These are phyloP conservation scores for Tricholoma saponaceum DNA, from an alignment of 768 basidiomycete species.

Conservation along the genomic window DNA sequence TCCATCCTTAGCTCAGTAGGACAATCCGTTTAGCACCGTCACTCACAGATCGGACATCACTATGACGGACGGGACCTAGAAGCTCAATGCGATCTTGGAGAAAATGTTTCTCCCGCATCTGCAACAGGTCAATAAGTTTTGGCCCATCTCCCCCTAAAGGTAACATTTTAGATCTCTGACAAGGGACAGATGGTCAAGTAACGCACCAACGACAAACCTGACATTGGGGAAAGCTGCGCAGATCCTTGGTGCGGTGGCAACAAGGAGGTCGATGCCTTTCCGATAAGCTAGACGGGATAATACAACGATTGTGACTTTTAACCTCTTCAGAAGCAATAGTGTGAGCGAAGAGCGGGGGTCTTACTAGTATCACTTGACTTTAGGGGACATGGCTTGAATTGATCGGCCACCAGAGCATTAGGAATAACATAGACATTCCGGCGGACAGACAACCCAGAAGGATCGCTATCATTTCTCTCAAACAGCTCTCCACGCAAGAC, in stretches of 20 bases:
- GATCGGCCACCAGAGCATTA: constrained; percentile 82
- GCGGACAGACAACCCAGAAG: constrained; percentile 42
- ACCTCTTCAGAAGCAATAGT: not conserved
- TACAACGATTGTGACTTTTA: constrained; percentile 84
- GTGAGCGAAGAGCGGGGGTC: constrained; percentile 12
- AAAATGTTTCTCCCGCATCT: constrained; percentile 89
- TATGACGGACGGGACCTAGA: constrained; percentile 75
- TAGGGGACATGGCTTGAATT: constrained; percentile 67
- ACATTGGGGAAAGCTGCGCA: constrained; percentile 85
- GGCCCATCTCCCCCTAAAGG: constrained; percentile 88
- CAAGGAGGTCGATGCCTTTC: constrained; percentile 94
- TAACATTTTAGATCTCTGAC: not conserved
- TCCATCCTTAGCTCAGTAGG: not conserved
- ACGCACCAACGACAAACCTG: constrained; percentile 78
- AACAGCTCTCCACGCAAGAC: constrained; percentile 82
- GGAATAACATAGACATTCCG: constrained; percentile 87
- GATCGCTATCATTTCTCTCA: constrained; percentile 42
- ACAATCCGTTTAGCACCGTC: not conserved
- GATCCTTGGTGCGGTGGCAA: constrained; percentile 87
- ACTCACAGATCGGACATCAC: constrained; percentile 78
- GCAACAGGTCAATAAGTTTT: constrained; percentile 89
- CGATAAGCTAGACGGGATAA: constrained; percentile 89
- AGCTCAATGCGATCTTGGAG: constrained; percentile 92
- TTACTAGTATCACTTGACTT: constrained; percentile 54
- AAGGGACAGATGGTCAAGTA: not conserved